Percentiles rank a stretch among this genome's conserved stretches.
Conservation (phyloP, 495 filamentous ascomycete genomes). For the Darksidea phi region DNA sequence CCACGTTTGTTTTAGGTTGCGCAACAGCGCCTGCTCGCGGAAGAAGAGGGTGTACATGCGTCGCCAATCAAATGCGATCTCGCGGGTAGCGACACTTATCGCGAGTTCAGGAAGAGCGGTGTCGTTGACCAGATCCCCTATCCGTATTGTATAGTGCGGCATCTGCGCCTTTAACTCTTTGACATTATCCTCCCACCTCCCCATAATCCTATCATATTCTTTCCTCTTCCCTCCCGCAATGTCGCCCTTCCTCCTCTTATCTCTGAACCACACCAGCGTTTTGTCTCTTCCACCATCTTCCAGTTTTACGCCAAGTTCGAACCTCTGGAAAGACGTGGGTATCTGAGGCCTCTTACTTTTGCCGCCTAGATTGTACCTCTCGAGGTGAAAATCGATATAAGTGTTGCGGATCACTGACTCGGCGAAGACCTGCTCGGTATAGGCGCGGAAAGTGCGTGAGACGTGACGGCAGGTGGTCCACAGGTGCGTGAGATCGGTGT, state of each 20-base stretch:
- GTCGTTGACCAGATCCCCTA: constrained; percentile 26
- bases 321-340: constrained; percentile 5
- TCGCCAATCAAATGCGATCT: constrained; percentile 22
- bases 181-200: constrained; percentile 22
- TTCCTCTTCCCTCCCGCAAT: background rate
- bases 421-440: constrained; percentile 30
- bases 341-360: constrained; percentile 16
- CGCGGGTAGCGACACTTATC: constrained; percentile 2
- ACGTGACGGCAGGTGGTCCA: constrained; percentile 32
- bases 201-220: background rate
- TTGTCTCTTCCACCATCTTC: background rate
- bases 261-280: constrained; percentile 6
- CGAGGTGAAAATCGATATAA: constrained; percentile 20
- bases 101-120: constrained; percentile 14
- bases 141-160: constrained; percentile 21
- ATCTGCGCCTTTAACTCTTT: constrained; percentile 7
- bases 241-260: constrained; percentile 6
- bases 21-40: constrained; percentile 6
- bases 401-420: constrained; percentile 12
- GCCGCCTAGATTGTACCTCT: constrained; percentile 32
- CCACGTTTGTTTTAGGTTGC: background rate
- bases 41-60: constrained; percentile 27
- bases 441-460: constrained; percentile 25
- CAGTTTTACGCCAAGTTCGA: constrained; percentile 1
- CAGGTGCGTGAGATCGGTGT: constrained; percentile 28